A percentile compares a stretch with the other conserved stretches of the same genome.
Conservation (phyloP, 495 filamentous ascomycete species). For the Articulospora tetracladia region DNA sequence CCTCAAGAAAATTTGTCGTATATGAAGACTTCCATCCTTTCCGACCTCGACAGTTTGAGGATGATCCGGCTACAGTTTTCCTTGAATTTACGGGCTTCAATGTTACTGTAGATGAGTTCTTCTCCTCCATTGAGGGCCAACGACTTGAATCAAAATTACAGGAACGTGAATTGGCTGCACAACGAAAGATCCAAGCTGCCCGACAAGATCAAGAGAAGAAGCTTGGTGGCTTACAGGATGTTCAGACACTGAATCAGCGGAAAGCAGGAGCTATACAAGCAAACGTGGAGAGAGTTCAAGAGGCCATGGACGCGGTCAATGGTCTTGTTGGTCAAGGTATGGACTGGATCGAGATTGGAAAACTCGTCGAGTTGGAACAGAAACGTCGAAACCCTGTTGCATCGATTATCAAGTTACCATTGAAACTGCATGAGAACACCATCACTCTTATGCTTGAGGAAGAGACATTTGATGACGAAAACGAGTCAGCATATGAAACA, state of each 20-base stretch:
- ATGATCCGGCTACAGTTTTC: slow-evolving; percentile 57
- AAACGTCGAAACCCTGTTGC: slow-evolving; percentile 78
- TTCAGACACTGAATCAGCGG: slow-evolving; percentile 77
- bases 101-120: slow-evolving; percentile 92
- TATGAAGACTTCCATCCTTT: slow-evolving; percentile 98
- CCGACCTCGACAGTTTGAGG: slow-evolving; percentile 75
- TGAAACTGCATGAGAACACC: slow-evolving; percentile 86
- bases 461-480: slow-evolving; percentile 55
- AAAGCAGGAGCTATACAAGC: slow-evolving; percentile 89
- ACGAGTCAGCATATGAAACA: slow-evolving; percentile 51
- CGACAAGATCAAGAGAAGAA: slow-evolving; percentile 77
- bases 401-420: slow-evolving; percentile 77
- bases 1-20: slow-evolving; percentile 46
- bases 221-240: slow-evolving; percentile 73
- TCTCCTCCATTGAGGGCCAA: slow-evolving; percentile 92
- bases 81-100: slow-evolving; percentile 82
- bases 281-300: slow-evolving; percentile 83
- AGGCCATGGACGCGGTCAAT: slow-evolving; percentile 88
- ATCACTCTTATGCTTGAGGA: slow-evolving; percentile 78
- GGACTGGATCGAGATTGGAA: slow-evolving; percentile 92
- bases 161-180: slow-evolving; percentile 77
- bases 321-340: slow-evolving; percentile 85
- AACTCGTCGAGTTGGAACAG: slow-evolving; percentile 83
- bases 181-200: slow-evolving; percentile 76
- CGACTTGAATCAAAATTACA: slow-evolving; percentile 78